Base-by-base conservation (phyloP, 495 filamentous ascomycete genomes). In the Aspergillus nidulans region DNA sequence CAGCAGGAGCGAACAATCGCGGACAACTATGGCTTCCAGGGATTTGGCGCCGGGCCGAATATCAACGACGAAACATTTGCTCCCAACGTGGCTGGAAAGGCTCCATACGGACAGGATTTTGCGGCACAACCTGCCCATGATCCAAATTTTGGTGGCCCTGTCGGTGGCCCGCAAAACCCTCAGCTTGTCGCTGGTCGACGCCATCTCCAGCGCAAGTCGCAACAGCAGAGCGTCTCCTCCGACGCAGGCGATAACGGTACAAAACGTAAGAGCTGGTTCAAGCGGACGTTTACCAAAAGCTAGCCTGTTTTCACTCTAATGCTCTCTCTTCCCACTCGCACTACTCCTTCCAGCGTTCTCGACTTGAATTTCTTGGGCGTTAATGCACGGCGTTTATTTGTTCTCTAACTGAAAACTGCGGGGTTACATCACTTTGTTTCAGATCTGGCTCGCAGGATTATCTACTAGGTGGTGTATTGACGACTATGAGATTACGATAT, bases 231-330 rank as follows among this genome's bases (percentile, higher is more conserved):
- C 38, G 40, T 45, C 8, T 53, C 57, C 25, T 49, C 53, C 15
- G 50, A 64, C 49, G 40, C 46, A 51, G 49, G 48, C 43, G 61
- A 59, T 23, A 45, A 48, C 42, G 74, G 57, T 24, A 84, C 91
- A 55, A 95, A 95, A 76, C 78, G 86, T 53, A 91, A 89, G 77
- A 90, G 89, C 63, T 96, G 91, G 91, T 85, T 97, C 53, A 84
- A 88, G 65, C 82, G 81, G 49, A 78, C 86, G 16, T 94, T 95
- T 67, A 92, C 85, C 78, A 92, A 85, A 69, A 63, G 67, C 47
- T 75, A 66, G 62, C 52, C 32, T 30, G 0, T 43, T 13, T 43
- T 40, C 4, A 53, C 16, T 21, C n/a, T n/a, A n/a, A n/a, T n/a
- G n/a, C n/a, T n/a, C n/a, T n/a, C n/a, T n/a, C n/a, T 34, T 21